A percentile compares a stretch with the other conserved stretches of the same genome.
phyloP scores from a whole-genome alignment of 345 rosid species.

The Arabidopsis suecica region DNA sequence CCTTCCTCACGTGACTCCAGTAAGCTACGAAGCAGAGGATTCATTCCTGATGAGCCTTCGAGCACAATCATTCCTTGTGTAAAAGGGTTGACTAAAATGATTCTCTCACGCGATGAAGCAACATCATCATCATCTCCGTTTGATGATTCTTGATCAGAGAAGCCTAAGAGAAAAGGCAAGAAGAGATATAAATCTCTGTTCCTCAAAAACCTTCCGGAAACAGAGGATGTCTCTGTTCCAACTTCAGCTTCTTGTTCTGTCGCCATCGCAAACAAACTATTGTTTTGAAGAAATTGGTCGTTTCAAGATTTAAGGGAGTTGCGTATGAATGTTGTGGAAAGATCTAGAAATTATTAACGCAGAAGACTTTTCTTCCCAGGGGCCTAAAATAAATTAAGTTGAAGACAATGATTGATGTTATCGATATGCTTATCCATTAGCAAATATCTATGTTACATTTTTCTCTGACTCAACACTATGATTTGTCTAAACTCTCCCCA shows the following conservation, averaged over 20 bases:
- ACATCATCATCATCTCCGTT: background rate
- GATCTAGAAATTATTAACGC: conserved; percentile 50
- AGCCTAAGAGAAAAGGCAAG: conserved; percentile 55
- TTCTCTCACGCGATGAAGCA: conserved; percentile 52
- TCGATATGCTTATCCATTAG: conserved; percentile 35
- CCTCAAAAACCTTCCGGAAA: conserved; percentile 48
- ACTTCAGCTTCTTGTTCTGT: conserved; percentile 42
- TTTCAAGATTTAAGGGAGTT: conserved; percentile 11
- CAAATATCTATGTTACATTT: conserved; percentile 24
- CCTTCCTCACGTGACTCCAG: conserved; percentile 50
- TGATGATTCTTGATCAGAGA: conserved; percentile 48
- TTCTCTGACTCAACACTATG: background rate
- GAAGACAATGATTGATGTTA: conserved; percentile 34
- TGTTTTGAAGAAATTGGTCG: background rate
- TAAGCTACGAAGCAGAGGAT: conserved; percentile 51
- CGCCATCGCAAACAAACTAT: conserved; percentile 41
- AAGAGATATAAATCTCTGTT: conserved; percentile 40
- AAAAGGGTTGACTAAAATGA: conserved; percentile 68
- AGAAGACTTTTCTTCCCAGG: background rate
- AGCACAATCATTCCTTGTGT: conserved; percentile 72
- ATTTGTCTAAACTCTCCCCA: conserved; percentile 25
- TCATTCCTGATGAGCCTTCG: conserved; percentile 51
- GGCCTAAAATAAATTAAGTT: conserved; percentile 20
- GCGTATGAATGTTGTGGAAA: conserved; percentile 52
- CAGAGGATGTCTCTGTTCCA: conserved; percentile 48